Percentiles rank a stretch among this genome's conserved stretches.
Evolutionary conservation across 768 basidiomycete species (phyloP).

Genomic region (Melanogaster broomeanus): DNA sequence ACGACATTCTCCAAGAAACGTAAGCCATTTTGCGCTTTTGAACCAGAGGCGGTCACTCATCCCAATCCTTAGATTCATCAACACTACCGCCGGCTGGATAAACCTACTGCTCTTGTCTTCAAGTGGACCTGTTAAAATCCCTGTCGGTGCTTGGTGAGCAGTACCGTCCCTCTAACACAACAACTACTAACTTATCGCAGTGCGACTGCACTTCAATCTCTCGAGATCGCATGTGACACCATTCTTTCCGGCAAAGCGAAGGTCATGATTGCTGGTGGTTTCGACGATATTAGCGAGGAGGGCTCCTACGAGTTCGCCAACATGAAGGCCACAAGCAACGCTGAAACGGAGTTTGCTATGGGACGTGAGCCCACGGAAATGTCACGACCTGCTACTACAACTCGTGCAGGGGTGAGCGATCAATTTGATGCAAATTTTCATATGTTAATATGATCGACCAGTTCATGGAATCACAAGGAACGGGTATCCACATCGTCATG

Average conservation of each 20-base stretch:
- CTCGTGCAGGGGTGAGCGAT: constrained; percentile 82
- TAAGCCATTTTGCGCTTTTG: constrained; percentile 41
- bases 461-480: constrained; percentile 98
- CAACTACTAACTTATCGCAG: constrained; percentile 37
- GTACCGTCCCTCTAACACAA: not conserved
- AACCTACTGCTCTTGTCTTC: constrained; percentile 94
- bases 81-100: constrained; percentile 98
- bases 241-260: constrained; percentile 96
- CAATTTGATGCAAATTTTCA: not conserved
- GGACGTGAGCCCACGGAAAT: constrained; percentile 99
- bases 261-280: constrained; percentile 98
- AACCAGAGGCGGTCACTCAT: constrained; percentile 7
- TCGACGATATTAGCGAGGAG: constrained; percentile 97
- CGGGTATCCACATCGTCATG: constrained; percentile 98
- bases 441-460: constrained; percentile 24
- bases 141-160: constrained; percentile 93
- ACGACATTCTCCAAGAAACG: constrained; percentile 98
- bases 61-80: constrained; percentile 77
- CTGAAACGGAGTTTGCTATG: constrained; percentile 97
- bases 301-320: constrained; percentile 99
- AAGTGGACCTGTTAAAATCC: constrained; percentile 97
- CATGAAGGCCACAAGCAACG: constrained; percentile 99
- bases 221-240: constrained; percentile 97
- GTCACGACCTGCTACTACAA: constrained; percentile 96
- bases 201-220: constrained; percentile 95